A percentile compares a stretch with the other conserved stretches of the same genome.
Conservation (phyloP, 2,329 filamentous ascomycete species). For the Fusarium nanum region DNA sequence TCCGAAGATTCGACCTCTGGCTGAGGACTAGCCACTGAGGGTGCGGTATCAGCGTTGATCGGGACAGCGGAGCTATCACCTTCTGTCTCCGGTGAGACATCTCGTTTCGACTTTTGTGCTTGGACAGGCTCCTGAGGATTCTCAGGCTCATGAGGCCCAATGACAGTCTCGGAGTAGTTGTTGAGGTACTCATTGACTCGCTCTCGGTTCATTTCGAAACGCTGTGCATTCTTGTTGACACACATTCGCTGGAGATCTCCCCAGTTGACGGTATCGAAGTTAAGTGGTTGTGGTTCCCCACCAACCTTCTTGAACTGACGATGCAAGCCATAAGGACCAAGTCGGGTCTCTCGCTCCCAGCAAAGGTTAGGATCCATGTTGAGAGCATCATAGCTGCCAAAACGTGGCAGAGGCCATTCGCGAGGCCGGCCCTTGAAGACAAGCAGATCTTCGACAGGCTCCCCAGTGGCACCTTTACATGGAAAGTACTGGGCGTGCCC, state of each 20-base stretch:
- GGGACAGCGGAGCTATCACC: neutral
- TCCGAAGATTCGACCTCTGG: conserved; percentile 3
- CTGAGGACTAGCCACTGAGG: conserved; percentile 1
- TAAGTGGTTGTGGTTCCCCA: conserved; percentile 53
- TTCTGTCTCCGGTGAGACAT: conserved; percentile 6
- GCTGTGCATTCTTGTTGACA: conserved; percentile 71
- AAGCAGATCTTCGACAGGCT: conserved; percentile 69
- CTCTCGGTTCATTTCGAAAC: conserved; percentile 63
- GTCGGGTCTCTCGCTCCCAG: conserved; percentile 75
- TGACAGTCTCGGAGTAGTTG: conserved; percentile 54
- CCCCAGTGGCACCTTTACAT: conserved; percentile 73
- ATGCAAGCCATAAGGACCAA: conserved; percentile 72
- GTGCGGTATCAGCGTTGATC: neutral
- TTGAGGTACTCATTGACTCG: conserved; percentile 58
- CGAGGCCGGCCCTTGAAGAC: conserved; percentile 72
- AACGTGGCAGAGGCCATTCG: conserved; percentile 68
- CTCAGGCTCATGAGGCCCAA: conserved; percentile 24
- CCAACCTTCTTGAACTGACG: conserved; percentile 61
- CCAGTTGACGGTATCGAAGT: conserved; percentile 78
- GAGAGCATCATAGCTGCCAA: conserved; percentile 72
- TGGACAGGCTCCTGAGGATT: conserved; percentile 11
- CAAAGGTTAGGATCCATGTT: conserved; percentile 72
- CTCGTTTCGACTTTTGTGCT: conserved; percentile 25
- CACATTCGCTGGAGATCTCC: conserved; percentile 76
- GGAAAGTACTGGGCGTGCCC: conserved; percentile 69